A percentile compares a stretch with the other conserved stretches of the same genome.
These are phyloP conservation scores for Pyrenula aspistea DNA, from an alignment of 495 filamentous ascomycete genomes.

Conservation along the genomic window DNA sequence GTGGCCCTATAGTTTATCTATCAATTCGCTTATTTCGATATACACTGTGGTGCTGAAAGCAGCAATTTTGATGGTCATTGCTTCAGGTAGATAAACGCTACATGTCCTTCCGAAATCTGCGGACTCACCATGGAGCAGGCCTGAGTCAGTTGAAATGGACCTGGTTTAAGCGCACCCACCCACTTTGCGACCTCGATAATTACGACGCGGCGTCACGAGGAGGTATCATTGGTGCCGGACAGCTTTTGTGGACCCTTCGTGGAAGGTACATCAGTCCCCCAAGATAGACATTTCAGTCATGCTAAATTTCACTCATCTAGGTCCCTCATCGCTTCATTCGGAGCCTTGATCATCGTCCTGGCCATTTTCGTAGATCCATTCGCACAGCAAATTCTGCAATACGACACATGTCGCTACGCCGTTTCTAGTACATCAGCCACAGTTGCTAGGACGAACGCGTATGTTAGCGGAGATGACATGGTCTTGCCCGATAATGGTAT, in stretches of 20 bases:
- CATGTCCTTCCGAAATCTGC: background rate
- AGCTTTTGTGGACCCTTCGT: constrained; percentile 5
- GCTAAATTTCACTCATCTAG: background rate
- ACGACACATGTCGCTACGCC: background rate
- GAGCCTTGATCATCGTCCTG: constrained; percentile 8
- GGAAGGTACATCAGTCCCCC: background rate
- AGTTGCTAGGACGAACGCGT: constrained; percentile 2
- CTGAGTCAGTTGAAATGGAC: constrained; percentile 18
- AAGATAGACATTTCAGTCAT: background rate
- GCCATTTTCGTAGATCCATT: constrained; percentile 9
- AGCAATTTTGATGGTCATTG: constrained; percentile 9
- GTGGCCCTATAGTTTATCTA: constrained; percentile 15
- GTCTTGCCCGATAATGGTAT: background rate
- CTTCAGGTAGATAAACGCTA: background rate
- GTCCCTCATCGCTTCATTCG: constrained; percentile 3
- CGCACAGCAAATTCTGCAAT: constrained; percentile 7
- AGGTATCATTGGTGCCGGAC: constrained; percentile 5
- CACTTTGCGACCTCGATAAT: constrained; percentile 8
- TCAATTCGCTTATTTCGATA: constrained; percentile 15
- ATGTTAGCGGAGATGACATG: background rate
- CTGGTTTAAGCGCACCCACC: constrained; percentile 11
- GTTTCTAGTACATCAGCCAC: background rate
- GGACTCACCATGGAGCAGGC: background rate
- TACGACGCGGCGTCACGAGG: constrained; percentile 9
- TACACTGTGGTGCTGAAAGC: constrained; percentile 15